phyloP scores from a whole-genome alignment of 306 rosid genomes.

The Cercis canadensis region DNA sequence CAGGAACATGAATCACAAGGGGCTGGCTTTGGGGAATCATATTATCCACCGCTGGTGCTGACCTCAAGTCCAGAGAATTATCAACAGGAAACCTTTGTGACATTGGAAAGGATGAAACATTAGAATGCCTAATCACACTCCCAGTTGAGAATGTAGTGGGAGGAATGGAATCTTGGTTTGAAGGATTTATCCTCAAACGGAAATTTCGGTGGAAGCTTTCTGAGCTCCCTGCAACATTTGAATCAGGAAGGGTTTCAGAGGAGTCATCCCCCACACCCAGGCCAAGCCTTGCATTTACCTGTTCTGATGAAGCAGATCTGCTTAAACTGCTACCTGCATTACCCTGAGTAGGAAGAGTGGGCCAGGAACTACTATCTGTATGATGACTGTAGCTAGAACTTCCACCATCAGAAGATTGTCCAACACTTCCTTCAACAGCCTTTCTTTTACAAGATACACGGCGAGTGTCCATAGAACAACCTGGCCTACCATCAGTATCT shows the following conservation, averaged over 20 bases:
- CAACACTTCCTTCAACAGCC: conserved; percentile 70
- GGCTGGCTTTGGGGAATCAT: conserved; percentile 68
- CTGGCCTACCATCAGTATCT: conserved; percentile 66
- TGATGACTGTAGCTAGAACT: conserved; percentile 75
- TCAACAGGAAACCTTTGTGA: conserved; percentile 58
- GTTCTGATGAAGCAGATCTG: conserved; percentile 59
- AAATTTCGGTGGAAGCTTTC: conserved; percentile 71
- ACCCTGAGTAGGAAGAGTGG: conserved; percentile 57
- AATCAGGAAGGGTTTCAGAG: conserved; percentile 53
- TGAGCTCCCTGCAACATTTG: conserved; percentile 55
- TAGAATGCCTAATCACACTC: conserved; percentile 62
- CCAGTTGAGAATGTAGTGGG: conserved; percentile 54
- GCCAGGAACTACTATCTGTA: conserved; percentile 63
- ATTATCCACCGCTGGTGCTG: conserved; percentile 60
- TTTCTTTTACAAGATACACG: conserved; percentile 86
- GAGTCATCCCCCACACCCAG: conserved; percentile 56
- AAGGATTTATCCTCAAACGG: conserved; percentile 69
- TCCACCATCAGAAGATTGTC: conserved; percentile 75
- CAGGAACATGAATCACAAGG: conserved; percentile 56
- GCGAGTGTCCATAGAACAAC: conserved; percentile 71
- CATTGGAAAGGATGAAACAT: conserved; percentile 54
- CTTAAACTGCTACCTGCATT: conserved; percentile 48
- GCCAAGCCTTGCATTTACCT: conserved; percentile 58
- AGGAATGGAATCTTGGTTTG: conserved; percentile 57
- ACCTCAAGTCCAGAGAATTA: conserved; percentile 64